These are phyloP conservation scores for Crithidia bombi DNA, from an alignment of 208 protist species.

Conservation along the genomic window DNA sequence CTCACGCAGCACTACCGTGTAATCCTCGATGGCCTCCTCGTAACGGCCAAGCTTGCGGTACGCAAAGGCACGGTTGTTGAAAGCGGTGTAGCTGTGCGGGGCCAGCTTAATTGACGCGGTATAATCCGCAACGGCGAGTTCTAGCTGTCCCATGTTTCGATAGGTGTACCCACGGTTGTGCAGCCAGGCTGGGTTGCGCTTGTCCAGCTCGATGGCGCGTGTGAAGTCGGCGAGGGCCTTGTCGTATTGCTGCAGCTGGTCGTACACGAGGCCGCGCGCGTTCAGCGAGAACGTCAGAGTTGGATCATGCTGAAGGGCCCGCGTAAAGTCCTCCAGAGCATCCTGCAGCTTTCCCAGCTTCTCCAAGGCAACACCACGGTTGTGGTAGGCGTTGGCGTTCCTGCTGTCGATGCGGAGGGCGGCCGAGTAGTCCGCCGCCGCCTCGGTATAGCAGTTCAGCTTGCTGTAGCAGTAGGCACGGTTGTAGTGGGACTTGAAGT, in stretches of 20 bases:
- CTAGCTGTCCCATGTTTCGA: constrained; percentile 65
- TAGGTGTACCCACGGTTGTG: constrained; percentile 80
- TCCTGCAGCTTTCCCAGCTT: constrained; percentile 64
- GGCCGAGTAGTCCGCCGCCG: constrained; percentile 73
- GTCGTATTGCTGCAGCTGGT: constrained; percentile 61
- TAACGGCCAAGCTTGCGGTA: constrained; percentile 74
- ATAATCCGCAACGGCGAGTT: constrained; percentile 80
- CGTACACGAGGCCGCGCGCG: constrained; percentile 74
- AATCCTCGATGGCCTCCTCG: constrained; percentile 56
- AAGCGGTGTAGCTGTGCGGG: constrained; percentile 37
- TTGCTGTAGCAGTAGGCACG: constrained; percentile 90
- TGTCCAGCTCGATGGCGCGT: constrained; percentile 59
- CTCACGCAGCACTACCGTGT: constrained; percentile 55
- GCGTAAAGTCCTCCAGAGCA: constrained; percentile 82
- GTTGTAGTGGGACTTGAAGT: constrained; percentile 95
- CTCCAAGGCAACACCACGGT: constrained; percentile 78
- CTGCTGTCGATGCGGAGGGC: constrained; percentile 73
- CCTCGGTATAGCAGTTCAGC: constrained; percentile 58
- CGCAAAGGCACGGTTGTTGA: constrained; percentile 65
- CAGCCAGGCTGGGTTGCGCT: constrained; percentile 63
- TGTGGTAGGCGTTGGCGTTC: constrained; percentile 87
- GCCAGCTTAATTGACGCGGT: constrained; percentile 46
- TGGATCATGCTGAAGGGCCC: constrained; percentile 58
- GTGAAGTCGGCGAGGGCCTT: constrained; percentile 74
- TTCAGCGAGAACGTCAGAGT: constrained; percentile 75